phyloP scores from a whole-genome alignment of 2,329 filamentous ascomycete species.

The Aspergillus terreus region DNA sequence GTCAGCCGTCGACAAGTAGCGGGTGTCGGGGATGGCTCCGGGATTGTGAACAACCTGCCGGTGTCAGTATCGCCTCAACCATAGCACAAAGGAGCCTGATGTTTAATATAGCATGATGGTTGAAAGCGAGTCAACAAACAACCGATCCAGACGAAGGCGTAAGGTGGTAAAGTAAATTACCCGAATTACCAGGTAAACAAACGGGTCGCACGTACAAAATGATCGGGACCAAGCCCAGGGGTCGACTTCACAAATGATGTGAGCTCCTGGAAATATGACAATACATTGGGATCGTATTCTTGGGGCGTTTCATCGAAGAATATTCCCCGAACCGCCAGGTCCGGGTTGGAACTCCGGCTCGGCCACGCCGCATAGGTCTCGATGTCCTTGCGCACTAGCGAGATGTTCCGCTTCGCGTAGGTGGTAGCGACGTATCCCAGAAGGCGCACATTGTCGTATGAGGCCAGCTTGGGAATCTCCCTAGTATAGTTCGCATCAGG shows the following conservation, averaged over 20 bases:
- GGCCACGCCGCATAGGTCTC: conserved; percentile 45
- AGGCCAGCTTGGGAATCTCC: conserved; percentile 39
- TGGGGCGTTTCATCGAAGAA: conserved; percentile 50
- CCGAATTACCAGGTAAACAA: conserved; percentile 1
- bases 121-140: not conserved
- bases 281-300: conserved; percentile 27
- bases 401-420: conserved; percentile 42
- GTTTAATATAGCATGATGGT: not conserved
- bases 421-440: conserved; percentile 51
- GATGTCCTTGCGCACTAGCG: conserved; percentile 42
- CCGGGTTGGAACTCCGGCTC: conserved; percentile 29
- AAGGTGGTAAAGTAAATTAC: conserved; percentile 8
- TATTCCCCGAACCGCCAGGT: conserved; percentile 44
- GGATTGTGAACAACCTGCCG: conserved; percentile 45
- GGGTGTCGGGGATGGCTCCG: conserved; percentile 40
- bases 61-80: too few relatives aligned
- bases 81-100: too few relatives aligned
- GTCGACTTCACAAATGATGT: conserved; percentile 28
- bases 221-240: conserved; percentile 32
- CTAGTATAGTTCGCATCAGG: conserved; percentile 44
- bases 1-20: conserved; percentile 41
- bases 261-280: conserved; percentile 33
- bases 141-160: conserved; percentile 1
- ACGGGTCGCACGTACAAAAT: conserved; percentile 32
- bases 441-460: conserved; percentile 46